These are phyloP conservation scores for Larix kaempferi DNA, from an alignment of 75 land plant species.

Conservation along the genomic window DNA sequence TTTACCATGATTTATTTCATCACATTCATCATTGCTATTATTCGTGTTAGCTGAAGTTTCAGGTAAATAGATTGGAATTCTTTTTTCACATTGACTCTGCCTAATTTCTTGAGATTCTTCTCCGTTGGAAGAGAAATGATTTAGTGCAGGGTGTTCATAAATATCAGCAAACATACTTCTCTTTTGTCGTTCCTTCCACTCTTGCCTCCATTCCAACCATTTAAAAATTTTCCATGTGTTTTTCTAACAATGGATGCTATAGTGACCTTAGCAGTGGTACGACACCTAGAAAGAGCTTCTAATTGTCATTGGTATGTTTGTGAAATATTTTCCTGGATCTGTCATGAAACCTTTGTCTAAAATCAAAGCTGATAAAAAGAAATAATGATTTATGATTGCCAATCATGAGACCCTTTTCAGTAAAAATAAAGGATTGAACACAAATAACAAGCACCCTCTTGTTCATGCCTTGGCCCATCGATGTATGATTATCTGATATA, in stretches of 20 bases:
- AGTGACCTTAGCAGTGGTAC: slow-evolving; percentile 50
- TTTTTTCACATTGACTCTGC: slow-evolving; percentile 29
- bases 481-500: no score
- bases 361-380: background rate
- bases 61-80: slow-evolving; percentile 19
- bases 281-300: slow-evolving; percentile 74
- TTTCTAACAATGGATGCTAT: slow-evolving; percentile 51
- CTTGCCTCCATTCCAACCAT: slow-evolving; percentile 23
- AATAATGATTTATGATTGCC: background rate
- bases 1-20: slow-evolving; percentile 14
- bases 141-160: slow-evolving; percentile 44
- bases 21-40: slow-evolving; percentile 30
- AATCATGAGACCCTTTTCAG: background rate
- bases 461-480: background rate
- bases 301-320: slow-evolving; percentile 75
- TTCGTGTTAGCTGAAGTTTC: slow-evolving; percentile 18
- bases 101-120: slow-evolving; percentile 32
- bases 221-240: slow-evolving; percentile 36
- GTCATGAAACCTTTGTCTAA: background rate
- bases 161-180: slow-evolving; percentile 36
- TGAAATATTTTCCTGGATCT: slow-evolving; percentile 94
- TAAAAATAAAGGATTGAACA: background rate
- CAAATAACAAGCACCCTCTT: slow-evolving; percentile 1
- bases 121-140: slow-evolving; percentile 52
- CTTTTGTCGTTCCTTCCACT: slow-evolving; percentile 29